Conservation (phyloP, 345 rosid genomes). For the Acer campestre region DNA sequence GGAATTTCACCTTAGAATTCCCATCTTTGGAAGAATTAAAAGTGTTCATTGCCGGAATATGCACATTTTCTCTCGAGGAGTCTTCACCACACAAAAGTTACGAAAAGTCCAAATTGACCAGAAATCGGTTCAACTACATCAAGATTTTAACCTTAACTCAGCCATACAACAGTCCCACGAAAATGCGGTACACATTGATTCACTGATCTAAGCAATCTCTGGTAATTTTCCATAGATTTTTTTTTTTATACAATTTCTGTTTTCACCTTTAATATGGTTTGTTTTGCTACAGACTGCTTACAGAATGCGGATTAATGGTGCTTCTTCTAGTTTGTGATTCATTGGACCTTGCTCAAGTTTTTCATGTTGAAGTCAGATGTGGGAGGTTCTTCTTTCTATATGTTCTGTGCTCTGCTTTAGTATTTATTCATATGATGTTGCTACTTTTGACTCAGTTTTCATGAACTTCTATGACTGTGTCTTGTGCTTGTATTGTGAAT, state of each 20-base stretch:
- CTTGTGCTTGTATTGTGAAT: background rate
- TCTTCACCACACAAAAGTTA: background rate
- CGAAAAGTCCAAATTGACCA: too few relatives aligned
- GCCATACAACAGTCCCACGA: background rate
- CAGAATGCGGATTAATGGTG: too few relatives aligned
- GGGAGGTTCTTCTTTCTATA: background rate
- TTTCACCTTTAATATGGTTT: background rate
- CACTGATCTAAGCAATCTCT: background rate
- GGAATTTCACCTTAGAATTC: background rate
- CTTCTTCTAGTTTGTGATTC: background rate
- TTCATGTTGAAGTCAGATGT: background rate
- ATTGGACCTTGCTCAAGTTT: background rate
- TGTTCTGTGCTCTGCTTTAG: background rate
- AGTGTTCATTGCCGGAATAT: background rate
- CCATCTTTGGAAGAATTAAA: background rate
- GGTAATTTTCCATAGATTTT: background rate
- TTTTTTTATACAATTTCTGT: background rate
- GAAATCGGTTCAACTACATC: fast-evolving
- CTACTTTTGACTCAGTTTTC: background rate
- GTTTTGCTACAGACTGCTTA: background rate
- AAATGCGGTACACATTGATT: background rate
- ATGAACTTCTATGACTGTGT: background rate
- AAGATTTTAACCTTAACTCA: background rate
- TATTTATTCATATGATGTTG: too few relatives aligned
- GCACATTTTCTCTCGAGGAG: background rate